A percentile compares a stretch with the other conserved stretches of the same genome.
Evolutionary conservation across 2,329 filamentous ascomycete genomes (phyloP).

Genomic region (Teratosphaeria destructans): DNA sequence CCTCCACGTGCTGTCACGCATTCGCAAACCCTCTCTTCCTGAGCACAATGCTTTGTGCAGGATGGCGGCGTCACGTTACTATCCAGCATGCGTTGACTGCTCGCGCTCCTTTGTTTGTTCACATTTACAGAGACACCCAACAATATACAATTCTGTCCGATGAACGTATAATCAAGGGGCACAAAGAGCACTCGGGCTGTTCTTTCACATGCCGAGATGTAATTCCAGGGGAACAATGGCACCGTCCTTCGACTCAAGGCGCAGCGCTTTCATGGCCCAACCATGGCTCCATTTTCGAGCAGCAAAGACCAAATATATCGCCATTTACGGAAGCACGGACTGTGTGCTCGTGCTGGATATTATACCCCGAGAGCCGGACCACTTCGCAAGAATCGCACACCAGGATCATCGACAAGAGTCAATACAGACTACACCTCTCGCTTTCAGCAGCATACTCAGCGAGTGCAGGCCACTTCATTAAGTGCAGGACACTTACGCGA

Average conservation of each 20-base stretch:
- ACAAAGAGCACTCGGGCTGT: not conserved
- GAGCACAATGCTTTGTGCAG: not conserved
- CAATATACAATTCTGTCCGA: not conserved
- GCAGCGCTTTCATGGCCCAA: not conserved
- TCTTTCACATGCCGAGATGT: not conserved
- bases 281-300: not conserved
- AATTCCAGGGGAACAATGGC: not conserved
- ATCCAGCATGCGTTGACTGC: not conserved
- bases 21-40: not conserved
- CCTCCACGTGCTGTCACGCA: not conserved
- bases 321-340: not conserved
- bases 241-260: not conserved
- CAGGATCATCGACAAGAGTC: not conserved
- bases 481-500: not conserved
- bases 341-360: not conserved
- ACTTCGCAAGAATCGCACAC: not conserved
- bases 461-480: not conserved
- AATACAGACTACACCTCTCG: not conserved
- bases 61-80: not conserved
- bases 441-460: not conserved
- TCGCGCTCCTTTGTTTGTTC: not conserved
- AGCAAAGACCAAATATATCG: not conserved
- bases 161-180: not conserved
- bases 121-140: not conserved
- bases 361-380: not conserved